Percentiles rank a stretch among this genome's conserved stretches.
Evolutionary conservation across 108 stramenopile species (phyloP).

Genomic region (Thalassiosira profunda): DNA sequence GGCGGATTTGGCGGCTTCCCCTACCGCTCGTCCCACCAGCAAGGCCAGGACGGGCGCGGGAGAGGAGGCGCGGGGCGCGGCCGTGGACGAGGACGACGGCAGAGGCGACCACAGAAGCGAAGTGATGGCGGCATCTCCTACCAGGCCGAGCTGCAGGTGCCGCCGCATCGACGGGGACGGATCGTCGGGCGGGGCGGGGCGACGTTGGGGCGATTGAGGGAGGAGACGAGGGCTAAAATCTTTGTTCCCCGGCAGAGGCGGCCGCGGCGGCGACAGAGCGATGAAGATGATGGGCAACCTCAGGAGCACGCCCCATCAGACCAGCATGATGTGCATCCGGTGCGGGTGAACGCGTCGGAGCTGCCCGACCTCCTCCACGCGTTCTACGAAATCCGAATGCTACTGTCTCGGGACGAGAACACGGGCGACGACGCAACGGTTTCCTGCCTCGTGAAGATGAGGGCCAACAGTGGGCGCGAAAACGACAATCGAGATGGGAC

Average conservation of each 20-base stretch:
- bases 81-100: constrained; percentile 12
- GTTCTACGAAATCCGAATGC: constrained; percentile 23
- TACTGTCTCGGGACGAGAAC: constrained; percentile 15
- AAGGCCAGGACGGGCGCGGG: constrained; percentile 31
- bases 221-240: constrained; percentile 21
- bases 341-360: constrained; percentile 24
- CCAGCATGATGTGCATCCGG: constrained; percentile 20
- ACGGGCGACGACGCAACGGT: constrained; percentile 4
- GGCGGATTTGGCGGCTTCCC: constrained; percentile 31
- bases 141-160: constrained; percentile 18
- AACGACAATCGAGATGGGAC: not conserved
- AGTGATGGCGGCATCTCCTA: not conserved
- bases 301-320: not conserved
- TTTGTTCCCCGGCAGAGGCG: constrained; percentile 17
- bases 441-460: constrained; percentile 25
- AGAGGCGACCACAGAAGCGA: not conserved
- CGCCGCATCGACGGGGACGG: constrained; percentile 15
- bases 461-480: not conserved
- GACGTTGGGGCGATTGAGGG: constrained; percentile 23
- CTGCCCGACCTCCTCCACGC: constrained; percentile 18
- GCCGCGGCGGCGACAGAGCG: not conserved
- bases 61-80: not conserved
- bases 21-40: constrained; percentile 37
- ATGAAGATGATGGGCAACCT: not conserved
- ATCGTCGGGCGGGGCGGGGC: constrained; percentile 24